phyloP scores from a whole-genome alignment of 23 red algal species.

The Gracilaria domingensis region DNA sequence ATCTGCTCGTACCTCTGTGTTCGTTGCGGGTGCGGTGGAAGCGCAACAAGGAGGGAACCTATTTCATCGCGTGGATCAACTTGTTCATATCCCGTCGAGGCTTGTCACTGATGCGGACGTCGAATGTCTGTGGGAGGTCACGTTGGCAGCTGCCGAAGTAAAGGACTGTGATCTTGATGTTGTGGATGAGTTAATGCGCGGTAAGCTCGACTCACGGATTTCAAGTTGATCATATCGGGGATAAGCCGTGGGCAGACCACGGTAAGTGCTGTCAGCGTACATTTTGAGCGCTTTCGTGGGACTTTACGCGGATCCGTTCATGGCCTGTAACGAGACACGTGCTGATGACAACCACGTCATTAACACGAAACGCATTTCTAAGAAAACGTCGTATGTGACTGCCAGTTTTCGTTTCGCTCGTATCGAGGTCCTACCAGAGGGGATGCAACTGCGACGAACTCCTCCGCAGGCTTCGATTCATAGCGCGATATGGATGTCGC shows the following conservation, averaged over 20 bases:
- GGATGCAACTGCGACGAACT: slow-evolving; percentile 5
- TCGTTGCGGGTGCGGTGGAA: slow-evolving; percentile 54
- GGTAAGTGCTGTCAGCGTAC: neutral
- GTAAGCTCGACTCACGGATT: neutral
- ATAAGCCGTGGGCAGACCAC: slow-evolving; percentile 17
- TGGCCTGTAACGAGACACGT: no score
- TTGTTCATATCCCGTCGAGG: slow-evolving; percentile 24
- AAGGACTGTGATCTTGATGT: slow-evolving; percentile 31
- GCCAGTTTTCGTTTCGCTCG: no score
- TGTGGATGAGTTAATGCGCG: slow-evolving; percentile 6
- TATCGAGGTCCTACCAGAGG: no score
- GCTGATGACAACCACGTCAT: neutral
- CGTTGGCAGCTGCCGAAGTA: slow-evolving; percentile 24
- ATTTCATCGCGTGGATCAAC: slow-evolving; percentile 51
- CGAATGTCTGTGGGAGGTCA: slow-evolving; percentile 62
- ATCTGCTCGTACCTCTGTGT: slow-evolving; percentile 58
- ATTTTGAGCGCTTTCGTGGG: no score
- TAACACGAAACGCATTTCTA: neutral
- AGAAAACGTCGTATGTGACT: no score
- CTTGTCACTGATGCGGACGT: slow-evolving; percentile 54
- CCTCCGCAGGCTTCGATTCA: no score
- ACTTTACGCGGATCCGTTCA: no score
- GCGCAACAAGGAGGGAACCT: slow-evolving; percentile 13
- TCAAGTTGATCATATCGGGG: no score
- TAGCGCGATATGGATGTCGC: no score